Base-by-base conservation (phyloP, 768 basidiomycete genomes). In the Leccinum disarticulatum region DNA sequence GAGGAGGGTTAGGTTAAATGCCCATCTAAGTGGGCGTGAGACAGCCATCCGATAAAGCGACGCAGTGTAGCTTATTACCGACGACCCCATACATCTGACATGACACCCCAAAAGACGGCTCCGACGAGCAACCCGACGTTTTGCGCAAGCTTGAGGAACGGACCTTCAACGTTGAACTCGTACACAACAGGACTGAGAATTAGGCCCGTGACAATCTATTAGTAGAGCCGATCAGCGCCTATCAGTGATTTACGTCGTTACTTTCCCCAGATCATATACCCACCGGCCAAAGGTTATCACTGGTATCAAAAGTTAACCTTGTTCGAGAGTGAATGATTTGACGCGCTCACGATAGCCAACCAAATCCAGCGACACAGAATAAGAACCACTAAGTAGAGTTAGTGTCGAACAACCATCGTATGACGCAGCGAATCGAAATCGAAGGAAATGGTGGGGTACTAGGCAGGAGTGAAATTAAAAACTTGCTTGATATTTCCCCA, bases 211-310 rank as follows among this genome's bases (percentile, higher is more conserved):
- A 86, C 85, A 41, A 87, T 77, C 82, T 87, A 19, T 8, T 43
- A n/a, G n/a, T 46, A 64, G 15, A 43, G 43, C 8, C 14, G n/a
- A 27, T 58, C 27, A 46, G 46, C 31, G n/a, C 30, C 11, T 4
- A 51, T 64, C 30, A 57, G 22, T n/a, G 15, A 52, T 35, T 33
- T 33, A 5, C 11, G 3, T 50, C 38, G 7, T 14, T 14, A 43
- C 2, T 30, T 3, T 30, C 31, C 15, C 38, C 36, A 52, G 11
- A 19, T 35, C 11, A 33, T 56, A 51, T 51, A 69, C 84, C 60
- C 64, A 89, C 87, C 19, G 87, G 87, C 88, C 88, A 90, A 28
- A 87, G 79, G 64, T 85, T 88, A 66, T 89, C 87, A 17, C 87
- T 68, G 33, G 33, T 86, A 56, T 70, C 47, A 67, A 35, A 13